phyloP scores from a whole-genome alignment of 140 eudicot genomes.

The Bidens hawaiensis region DNA sequence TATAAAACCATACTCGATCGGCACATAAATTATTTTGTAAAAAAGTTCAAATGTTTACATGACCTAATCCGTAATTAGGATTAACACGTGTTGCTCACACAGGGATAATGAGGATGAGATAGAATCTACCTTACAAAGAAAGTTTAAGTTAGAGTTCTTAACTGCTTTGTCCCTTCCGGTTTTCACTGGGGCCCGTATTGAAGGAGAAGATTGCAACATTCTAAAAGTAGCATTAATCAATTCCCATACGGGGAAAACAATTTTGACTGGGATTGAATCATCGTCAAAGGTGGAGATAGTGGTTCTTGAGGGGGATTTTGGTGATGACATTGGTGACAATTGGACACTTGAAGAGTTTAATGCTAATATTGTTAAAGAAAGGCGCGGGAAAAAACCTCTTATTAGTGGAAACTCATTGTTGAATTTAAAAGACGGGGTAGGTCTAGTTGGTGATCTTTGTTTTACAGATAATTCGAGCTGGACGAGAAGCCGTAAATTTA shows the following conservation, averaged over 20 bases:
- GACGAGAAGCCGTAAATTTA: constrained; percentile 39
- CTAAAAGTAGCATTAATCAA: constrained; percentile 43
- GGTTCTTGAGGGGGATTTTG: constrained; percentile 43
- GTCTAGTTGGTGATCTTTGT: constrained; percentile 29
- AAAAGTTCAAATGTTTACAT: neutral
- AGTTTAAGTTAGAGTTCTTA: constrained; percentile 37
- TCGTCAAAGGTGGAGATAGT: constrained; percentile 48
- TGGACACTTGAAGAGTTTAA: constrained; percentile 44
- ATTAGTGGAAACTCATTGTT: constrained; percentile 29
- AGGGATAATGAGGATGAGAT: constrained; percentile 47
- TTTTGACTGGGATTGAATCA: constrained; percentile 42
- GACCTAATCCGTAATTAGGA: neutral
- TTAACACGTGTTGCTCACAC: neutral
- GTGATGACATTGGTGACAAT: constrained; percentile 21
- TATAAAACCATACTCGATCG: neutral
- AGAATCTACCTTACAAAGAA: constrained; percentile 19
- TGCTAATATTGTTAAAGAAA: constrained; percentile 36
- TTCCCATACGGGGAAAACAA: constrained; percentile 29
- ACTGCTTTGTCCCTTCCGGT: constrained; percentile 39
- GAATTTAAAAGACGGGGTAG: constrained; percentile 46
- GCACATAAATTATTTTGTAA: neutral
- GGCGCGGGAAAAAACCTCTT: constrained; percentile 44
- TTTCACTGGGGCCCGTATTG: constrained; percentile 42
- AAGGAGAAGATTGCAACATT: constrained; percentile 35
- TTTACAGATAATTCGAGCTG: constrained; percentile 44